Evolutionary conservation across 768 basidiomycete genomes (phyloP).

Genomic region (Russula emetica): DNA sequence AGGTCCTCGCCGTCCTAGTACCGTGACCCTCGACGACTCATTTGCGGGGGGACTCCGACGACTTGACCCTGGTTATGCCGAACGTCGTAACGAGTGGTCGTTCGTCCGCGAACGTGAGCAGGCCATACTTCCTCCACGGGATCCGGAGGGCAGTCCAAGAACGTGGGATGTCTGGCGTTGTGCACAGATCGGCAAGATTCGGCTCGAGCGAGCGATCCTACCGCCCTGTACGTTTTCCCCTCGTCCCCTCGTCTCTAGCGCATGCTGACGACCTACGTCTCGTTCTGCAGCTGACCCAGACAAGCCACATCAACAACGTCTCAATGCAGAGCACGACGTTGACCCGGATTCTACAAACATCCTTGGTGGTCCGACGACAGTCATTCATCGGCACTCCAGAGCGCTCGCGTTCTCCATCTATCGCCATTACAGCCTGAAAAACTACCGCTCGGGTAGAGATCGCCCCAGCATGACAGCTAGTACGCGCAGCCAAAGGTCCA

Average conservation of each 20-base stretch:
- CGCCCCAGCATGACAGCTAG: conserved; percentile 29
- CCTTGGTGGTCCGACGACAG: conserved; percentile 54
- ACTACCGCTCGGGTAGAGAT: conserved; percentile 21
- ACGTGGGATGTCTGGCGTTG: conserved; percentile 29
- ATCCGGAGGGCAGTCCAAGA: conserved; percentile 20
- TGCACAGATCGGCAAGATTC: conserved; percentile 37
- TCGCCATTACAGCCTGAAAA: conserved; percentile 48
- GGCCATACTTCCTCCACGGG: not conserved
- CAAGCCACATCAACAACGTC: conserved; percentile 63
- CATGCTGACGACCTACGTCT: conserved; percentile 6
- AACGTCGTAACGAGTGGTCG: conserved; percentile 18
- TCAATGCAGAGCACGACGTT: conserved; percentile 55
- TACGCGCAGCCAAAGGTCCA: conserved; percentile 20
- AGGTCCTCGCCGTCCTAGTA: conserved; percentile 23
- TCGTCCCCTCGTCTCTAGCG: not conserved
- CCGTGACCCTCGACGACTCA: conserved; percentile 36
- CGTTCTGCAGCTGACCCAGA: conserved; percentile 43
- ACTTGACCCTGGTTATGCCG: conserved; percentile 42
- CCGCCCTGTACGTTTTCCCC: conserved; percentile 17
- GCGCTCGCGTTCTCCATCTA: conserved; percentile 76
- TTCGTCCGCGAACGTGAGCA: conserved; percentile 16
- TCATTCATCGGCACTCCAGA: conserved; percentile 80
- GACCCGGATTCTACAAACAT: conserved; percentile 44
- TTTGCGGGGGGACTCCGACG: conserved; percentile 38
- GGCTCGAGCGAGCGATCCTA: conserved; percentile 20